Evolutionary conservation across 139 green algal species (phyloP), one percentile per base, ranked within the genome.

Genomic region (Pleodorina starrii): DNA sequence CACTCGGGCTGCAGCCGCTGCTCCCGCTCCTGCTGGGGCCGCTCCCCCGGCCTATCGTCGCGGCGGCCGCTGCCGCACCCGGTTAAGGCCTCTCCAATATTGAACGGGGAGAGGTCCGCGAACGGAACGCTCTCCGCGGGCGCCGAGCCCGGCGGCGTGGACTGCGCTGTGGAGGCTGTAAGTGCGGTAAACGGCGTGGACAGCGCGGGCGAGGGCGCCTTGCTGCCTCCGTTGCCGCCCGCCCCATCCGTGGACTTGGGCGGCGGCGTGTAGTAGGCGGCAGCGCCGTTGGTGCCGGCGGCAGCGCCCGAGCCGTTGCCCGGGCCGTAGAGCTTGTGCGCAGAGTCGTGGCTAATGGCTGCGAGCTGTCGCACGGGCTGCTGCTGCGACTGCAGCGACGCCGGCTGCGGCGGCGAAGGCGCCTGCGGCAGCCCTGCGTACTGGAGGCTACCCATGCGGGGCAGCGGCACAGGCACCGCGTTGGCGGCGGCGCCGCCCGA

Each of bases 51-150:
- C 80, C 57, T 79, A 7, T 79, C 74, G 25, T 51, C 44, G 25
- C n/a, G 27, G 23, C 44, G 43, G 74, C 76, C 76, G 76, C 32
- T 40, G 36, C 78, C 38, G 10, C 40, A 73, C 51, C 5, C 25
- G 35, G 36, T 35, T 11, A 21, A 35, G 9, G 36, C 11, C 12
- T 84, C 48, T 6, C 76, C 32, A 12, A 71, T 0, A 46, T 66
- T 66, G 77, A 91, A 91, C 1, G 87, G 87, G 1, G 78, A 88
- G 44, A 91, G 68, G 59, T 91, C 78, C 10, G 66, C 78, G 36
- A 90, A 90, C 2, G 59, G 44, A 29, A 51, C 75, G 12, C 44
- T 46, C 16, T 44, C 84, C 0, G 44, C 50, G 2, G 51, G 57
- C 9, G 38, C 73, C 1, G 63, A 63, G 5, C 81, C 81, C 27